Conservation (phyloP, 2,329 filamentous ascomycete genomes). For the Pseudogymnoascus sp. region DNA sequence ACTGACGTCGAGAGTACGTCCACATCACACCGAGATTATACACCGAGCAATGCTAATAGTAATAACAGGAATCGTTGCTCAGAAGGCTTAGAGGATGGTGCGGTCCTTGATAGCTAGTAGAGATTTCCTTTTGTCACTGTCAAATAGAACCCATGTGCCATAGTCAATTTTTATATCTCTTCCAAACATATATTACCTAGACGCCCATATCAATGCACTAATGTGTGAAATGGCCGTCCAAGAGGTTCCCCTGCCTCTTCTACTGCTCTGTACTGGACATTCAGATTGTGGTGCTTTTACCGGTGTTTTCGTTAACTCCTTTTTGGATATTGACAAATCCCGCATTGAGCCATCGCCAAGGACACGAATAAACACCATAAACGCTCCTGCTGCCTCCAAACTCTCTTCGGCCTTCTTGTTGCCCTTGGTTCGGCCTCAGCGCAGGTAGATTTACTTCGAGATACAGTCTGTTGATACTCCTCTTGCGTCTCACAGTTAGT, state of each 20-base stretch:
- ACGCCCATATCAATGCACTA: neutral
- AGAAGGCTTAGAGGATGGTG: conserved; percentile 4
- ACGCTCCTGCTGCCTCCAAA: too few relatives aligned
- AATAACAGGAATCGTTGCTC: conserved; percentile 10
- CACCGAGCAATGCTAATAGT: neutral
- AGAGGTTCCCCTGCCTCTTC: neutral
- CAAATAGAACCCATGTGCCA: conserved; percentile 11
- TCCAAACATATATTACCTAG: conserved; percentile 3
- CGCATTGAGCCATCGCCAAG: neutral
- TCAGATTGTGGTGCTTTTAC: neutral
- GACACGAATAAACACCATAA: too few relatives aligned
- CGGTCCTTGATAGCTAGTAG: neutral
- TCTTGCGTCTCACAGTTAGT: neutral
- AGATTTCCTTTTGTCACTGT: conserved; percentile 10
- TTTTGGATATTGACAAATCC: neutral
- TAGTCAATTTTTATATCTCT: conserved; percentile 10
- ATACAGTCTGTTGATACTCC: neutral
- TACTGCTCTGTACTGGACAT: neutral
- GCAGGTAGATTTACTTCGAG: neutral
- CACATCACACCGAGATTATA: neutral
- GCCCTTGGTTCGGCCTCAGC: neutral
- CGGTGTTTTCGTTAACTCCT: too few relatives aligned
- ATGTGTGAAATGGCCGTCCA: neutral
- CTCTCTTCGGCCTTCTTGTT: neutral
- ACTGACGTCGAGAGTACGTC: conserved; percentile 86